Base-by-base conservation (phyloP, 257 asterid genomes). In the Lithospermum erythrorhizon region DNA sequence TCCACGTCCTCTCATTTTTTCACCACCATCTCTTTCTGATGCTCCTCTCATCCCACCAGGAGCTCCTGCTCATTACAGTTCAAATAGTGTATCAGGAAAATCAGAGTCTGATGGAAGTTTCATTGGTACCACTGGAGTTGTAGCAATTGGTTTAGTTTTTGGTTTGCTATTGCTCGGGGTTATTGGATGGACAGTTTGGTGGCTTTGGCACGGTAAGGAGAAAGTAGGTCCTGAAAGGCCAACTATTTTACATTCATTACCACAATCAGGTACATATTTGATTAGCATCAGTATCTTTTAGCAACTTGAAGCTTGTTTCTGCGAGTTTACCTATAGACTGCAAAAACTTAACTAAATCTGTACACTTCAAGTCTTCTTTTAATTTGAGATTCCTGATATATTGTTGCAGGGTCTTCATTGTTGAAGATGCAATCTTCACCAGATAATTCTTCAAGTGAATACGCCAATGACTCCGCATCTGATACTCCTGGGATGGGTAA, bases 401-500 rank as follows among this genome's bases (percentile, higher is more conserved):
- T 35, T 76, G 56, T 71, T 9, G 30, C 83, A 93, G 97, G 76
- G 49, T 76, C 91, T 55, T 72, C 76, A 71, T 80, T 81, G 32
- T 71, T 83, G 59, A 80, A 76, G 71, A 67, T 67, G 69, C 89
- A 80, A 66, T 37, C 73, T 65, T 78, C 86, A 49, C 52, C 79
- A 58, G 60, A 78, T 32, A 59, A 58, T 61, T 57, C 59, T 16
- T 59, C 84, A 76, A 79, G 59, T 68, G 76, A 81, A 58, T 78
- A 83, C 56, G 69, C 68, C 63, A 71, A 59, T 49, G 79, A 66
- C 52, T 55, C 64, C 59, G 67, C 91, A 9, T 62, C n/a, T 19
- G 89, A 68, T 4, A 69, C 78, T 15, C 82, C 87, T 70, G 89
- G 87, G 61, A 77, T 93, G 64, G 89, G 94, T 45, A 79, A 78